Base-by-base conservation (phyloP, 495 filamentous ascomycete genomes). In the Rhizodiscina lignyota region DNA sequence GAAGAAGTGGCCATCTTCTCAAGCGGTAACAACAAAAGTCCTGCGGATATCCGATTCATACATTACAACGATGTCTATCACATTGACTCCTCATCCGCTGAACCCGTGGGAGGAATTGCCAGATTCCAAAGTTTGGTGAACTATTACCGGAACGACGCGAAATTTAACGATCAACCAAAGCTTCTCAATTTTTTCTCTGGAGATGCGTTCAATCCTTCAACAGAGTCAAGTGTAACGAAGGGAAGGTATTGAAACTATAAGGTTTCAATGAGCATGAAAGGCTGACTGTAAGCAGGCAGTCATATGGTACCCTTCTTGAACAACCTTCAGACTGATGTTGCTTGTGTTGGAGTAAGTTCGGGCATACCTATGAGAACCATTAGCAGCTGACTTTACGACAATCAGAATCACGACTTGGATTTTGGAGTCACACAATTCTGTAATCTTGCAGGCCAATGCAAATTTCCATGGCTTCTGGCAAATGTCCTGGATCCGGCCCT, bases 21-120 rank as follows among this genome's bases (percentile, higher is more conserved):
- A n/a, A n/a, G n/a, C n/a, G n/a, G n/a, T n/a, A n/a, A n/a, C n/a
- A n/a, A n/a, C n/a, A n/a, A n/a, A n/a, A n/a, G n/a, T n/a, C n/a
- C n/a, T n/a, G n/a, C 82, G 13, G 78, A 79, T 55, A 59, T 92
- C 18, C 72, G 85, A 19, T 51, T 94, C 20, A 59, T 92, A 32
- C 85, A 94, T 61, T 94, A 75, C 62, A 94, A 94, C 56, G 84
- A 94, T 55, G 82, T 79, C 34, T 94, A 93, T 54, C 85, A 94
- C 42, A 68, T 93, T 32, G 81, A 89, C 50, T 24, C 65, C 27
- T 71, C 77, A 4, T 83, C 79, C 13, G 68, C 73, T 12, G 82
- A 93, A 41, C 84, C 84, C 5, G 69, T 79, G 13, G 85, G 85
- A 28, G 85, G 85, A 5, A 64, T 74, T 22, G 55, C 79, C 5